Percentiles rank a stretch among this genome's conserved stretches.
Conservation (phyloP, 2,329 filamentous ascomycete genomes). For the Cercospora zeina region DNA sequence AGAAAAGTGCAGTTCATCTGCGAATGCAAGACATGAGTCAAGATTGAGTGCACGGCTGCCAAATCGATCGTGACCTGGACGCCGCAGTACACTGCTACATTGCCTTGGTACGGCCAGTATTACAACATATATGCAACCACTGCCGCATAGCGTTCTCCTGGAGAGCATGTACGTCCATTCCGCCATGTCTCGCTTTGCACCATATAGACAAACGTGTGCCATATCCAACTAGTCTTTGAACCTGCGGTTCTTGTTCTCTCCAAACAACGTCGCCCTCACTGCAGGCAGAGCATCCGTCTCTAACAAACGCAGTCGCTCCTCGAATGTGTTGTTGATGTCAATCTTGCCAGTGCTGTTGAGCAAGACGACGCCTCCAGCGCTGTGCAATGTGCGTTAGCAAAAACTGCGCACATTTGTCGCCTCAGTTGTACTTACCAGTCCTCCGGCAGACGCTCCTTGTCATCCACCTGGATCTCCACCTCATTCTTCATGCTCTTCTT, state of each 20-base stretch:
- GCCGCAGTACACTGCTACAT: neutral
- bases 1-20: neutral
- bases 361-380: conserved; percentile 79
- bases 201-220: neutral
- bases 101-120: neutral
- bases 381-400: conserved; percentile 45
- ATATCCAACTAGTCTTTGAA: conserved; percentile 74
- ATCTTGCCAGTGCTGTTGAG: conserved; percentile 87
- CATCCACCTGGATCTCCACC: conserved; percentile 69
- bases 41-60: neutral
- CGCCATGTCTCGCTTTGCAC: neutral
- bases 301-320: conserved; percentile 82
- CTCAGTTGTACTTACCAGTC: conserved; percentile 66
- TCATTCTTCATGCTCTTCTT: conserved; percentile 71
- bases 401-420: conserved; percentile 18
- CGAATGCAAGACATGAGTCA: neutral
- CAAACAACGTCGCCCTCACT: conserved; percentile 84
- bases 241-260: conserved; percentile 90
- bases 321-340: conserved; percentile 97
- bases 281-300: conserved; percentile 81
- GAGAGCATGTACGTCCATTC: neutral
- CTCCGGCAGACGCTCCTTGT: conserved; percentile 75
- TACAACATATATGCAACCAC: neutral
- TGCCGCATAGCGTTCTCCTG: neutral
- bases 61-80: neutral